Conservation (phyloP, 257 asterid genomes). For the Rauvolfia tetraphylla region DNA sequence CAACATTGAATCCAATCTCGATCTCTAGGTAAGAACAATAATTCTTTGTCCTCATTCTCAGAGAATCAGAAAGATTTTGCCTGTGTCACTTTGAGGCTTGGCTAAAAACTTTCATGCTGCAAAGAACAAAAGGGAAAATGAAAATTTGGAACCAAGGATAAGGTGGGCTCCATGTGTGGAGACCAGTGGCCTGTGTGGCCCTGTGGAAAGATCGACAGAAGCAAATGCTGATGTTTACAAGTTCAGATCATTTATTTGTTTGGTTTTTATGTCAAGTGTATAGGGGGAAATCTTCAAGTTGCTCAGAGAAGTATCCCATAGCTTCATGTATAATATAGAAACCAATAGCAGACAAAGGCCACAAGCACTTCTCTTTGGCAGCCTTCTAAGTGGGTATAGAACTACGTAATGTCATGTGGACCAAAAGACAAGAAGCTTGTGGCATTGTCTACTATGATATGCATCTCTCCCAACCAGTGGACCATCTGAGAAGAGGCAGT, state of each 20-base stretch:
- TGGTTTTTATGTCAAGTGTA: constrained; percentile 60
- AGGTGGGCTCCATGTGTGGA: constrained; percentile 37
- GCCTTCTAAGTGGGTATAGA: constrained; percentile 23
- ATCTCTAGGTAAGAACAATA: neutral
- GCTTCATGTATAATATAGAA: constrained; percentile 9
- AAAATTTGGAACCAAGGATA: constrained; percentile 28
- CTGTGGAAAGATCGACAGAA: constrained; percentile 37
- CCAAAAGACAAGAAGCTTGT: constrained; percentile 65
- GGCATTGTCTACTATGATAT: constrained; percentile 60
- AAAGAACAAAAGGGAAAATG: neutral
- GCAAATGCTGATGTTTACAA: constrained; percentile 34
- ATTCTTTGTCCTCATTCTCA: neutral
- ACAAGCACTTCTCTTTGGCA: constrained; percentile 30
- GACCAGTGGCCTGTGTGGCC: constrained; percentile 36
- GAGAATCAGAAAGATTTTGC: neutral
- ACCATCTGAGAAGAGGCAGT: constrained; percentile 29
- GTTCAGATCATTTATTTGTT: constrained; percentile 54
- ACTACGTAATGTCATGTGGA: constrained; percentile 42
- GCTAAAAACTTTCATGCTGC: neutral
- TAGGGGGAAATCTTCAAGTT: constrained; percentile 63
- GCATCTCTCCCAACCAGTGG: constrained; percentile 42
- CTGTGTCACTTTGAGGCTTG: neutral
- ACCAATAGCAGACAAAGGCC: constrained; percentile 35
- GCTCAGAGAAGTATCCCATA: constrained; percentile 32
- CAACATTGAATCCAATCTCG: neutral